Evolutionary conservation across 257 asterid genomes (phyloP).

Genomic region (Plantago major): DNA sequence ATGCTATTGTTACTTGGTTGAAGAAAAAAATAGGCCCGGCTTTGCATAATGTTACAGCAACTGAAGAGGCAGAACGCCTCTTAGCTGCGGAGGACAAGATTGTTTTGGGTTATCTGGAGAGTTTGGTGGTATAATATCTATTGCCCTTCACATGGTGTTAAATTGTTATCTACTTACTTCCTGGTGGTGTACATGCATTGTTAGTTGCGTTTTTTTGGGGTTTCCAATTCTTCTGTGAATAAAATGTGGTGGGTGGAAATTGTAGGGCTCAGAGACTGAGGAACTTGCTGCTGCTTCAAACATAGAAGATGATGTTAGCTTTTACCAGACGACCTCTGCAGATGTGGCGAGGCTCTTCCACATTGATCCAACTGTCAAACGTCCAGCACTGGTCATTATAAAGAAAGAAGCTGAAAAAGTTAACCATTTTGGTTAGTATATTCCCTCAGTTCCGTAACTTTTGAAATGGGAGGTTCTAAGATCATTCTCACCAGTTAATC

Average conservation of each 20-base stretch:
- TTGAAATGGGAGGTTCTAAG: not conserved
- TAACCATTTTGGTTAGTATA: slow-evolving; percentile 52
- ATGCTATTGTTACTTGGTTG: slow-evolving; percentile 81
- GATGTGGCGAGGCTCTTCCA: slow-evolving; percentile 74
- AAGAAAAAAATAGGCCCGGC: slow-evolving; percentile 80
- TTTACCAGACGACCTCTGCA: slow-evolving; percentile 65
- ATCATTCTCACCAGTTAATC: slow-evolving; percentile 8
- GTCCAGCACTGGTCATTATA: slow-evolving; percentile 64
- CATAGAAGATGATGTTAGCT: slow-evolving; percentile 63
- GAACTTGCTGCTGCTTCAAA: slow-evolving; percentile 77
- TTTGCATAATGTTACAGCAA: slow-evolving; percentile 48
- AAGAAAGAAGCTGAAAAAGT: slow-evolving; percentile 72
- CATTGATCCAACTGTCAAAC: slow-evolving; percentile 49
- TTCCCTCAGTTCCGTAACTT: slow-evolving; percentile 2
- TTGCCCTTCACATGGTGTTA: not conserved
- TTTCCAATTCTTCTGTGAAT: not conserved
- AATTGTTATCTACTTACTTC: no score
- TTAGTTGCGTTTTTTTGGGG: no score
- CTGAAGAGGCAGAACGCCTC: slow-evolving; percentile 70
- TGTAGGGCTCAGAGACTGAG: slow-evolving; percentile 67
- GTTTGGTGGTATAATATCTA: slow-evolving; percentile 58
- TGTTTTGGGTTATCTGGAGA: slow-evolving; percentile 68
- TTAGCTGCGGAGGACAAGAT: no score
- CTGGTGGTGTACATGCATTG: no score
- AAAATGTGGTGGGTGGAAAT: slow-evolving; percentile 8